Evolutionary conservation across 306 rosid species (phyloP), one percentile per base, ranked within the genome.

Genomic region (Arachis hypogaea): DNA sequence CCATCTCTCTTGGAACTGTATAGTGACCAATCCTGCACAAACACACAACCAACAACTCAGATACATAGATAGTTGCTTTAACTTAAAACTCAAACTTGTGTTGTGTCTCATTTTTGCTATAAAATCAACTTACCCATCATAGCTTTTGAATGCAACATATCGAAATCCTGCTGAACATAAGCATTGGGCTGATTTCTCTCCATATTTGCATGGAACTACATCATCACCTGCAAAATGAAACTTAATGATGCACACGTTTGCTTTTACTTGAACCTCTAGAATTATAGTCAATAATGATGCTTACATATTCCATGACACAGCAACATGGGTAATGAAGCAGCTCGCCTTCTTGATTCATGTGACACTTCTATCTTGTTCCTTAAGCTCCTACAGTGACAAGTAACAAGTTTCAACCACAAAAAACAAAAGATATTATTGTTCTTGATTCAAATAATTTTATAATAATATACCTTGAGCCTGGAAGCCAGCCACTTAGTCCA

Each of bases 401-500:
- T 38, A 42, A 57, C 56, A 74, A 78, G 50, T 73, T 71, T 49
- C 50, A 67, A 44, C 2, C 56, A 22, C 28, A 22, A 22, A 22
- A 22, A 22, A 22, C 1, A 22, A 22, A 1, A 22, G 1, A 22
- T 22, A 22, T 22, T 18, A 18, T 18, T 18, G 1, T 22, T 22
- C 1, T 22, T 22, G 28, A 22, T 22, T 22, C 28, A 22, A 22
- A 22, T 22, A 22, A 22, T 22, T 1, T 22, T 51, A 14, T 57
- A 41, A 30, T 67, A 77, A n/a, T 66, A 85, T 82, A 94, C 99
- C 98, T 90, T 82, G 97, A 90, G 80, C 97, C 99, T 6, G 98
- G 98, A 85, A 95, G 98, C 98, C 98, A 95, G 65, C 99, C 98
- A 80, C 99, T 95, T 29, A 95, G 92, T 83, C 97, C 99, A 82